A percentile compares a stretch with the other conserved stretches of the same genome.
These are phyloP conservation scores for Pythium apleroticum DNA, from an alignment of 352 stramenopile species.

Conservation along the genomic window DNA sequence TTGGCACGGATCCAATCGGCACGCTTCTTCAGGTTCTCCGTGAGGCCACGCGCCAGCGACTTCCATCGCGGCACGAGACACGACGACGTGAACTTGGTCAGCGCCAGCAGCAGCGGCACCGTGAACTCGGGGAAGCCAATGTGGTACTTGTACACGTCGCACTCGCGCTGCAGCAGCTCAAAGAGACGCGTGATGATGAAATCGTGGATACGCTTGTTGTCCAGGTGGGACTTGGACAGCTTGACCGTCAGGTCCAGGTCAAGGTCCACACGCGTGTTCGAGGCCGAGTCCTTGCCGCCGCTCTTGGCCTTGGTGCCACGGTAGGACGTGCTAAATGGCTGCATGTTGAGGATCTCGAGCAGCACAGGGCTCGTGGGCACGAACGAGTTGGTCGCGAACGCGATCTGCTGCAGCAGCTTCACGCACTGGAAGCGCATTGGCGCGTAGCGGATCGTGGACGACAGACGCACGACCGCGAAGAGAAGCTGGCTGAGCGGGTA, in stretches of 20 bases:
- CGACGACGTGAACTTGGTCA: slow-evolving; percentile 89
- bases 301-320: slow-evolving; percentile 47
- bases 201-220: slow-evolving; percentile 87
- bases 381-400: slow-evolving; percentile 93
- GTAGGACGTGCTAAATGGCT: slow-evolving; percentile 89
- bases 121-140: slow-evolving; percentile 95
- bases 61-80: slow-evolving; percentile 82
- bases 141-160: slow-evolving; percentile 95
- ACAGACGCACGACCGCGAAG: slow-evolving; percentile 73
- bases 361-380: slow-evolving; percentile 94
- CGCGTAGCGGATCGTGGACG: slow-evolving; percentile 78
- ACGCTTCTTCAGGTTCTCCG: slow-evolving; percentile 71
- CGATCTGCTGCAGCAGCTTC: slow-evolving; percentile 95
- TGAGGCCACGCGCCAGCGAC: slow-evolving; percentile 56
- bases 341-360: slow-evolving; percentile 93
- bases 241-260: slow-evolving; percentile 89
- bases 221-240: slow-evolving; percentile 88
- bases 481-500: slow-evolving; percentile 95
- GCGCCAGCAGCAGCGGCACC: slow-evolving; percentile 82
- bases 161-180: slow-evolving; percentile 93
- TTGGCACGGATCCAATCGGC: slow-evolving; percentile 87
- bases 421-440: slow-evolving; percentile 97
- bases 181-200: slow-evolving; percentile 91
- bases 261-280: slow-evolving; percentile 45
- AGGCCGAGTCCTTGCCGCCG: slow-evolving; percentile 22